phyloP scores from a whole-genome alignment of 768 basidiomycete genomes.

The Chalciporus sphaerocephalus region DNA sequence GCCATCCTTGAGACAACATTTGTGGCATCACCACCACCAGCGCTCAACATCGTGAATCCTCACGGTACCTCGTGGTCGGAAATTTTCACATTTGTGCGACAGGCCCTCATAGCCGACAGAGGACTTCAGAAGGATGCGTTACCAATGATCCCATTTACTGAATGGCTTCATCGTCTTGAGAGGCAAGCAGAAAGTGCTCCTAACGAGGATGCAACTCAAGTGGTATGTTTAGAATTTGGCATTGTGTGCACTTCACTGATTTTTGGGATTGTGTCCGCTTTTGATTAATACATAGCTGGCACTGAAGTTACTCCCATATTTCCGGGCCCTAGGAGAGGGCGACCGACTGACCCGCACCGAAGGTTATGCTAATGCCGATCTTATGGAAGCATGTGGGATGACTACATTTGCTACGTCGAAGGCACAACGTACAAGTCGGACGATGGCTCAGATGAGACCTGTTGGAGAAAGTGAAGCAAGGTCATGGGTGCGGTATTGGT shows the following conservation, averaged over 20 bases:
- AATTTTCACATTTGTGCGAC: conserved; percentile 23
- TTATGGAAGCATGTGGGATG: conserved; percentile 1
- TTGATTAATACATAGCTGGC: conserved; percentile 22
- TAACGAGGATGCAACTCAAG: conserved; percentile 1
- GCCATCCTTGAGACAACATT: conserved; percentile 34
- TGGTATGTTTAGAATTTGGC: neutral
- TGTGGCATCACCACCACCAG: conserved; percentile 14
- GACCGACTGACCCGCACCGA: no score
- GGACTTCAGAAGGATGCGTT: conserved; percentile 9
- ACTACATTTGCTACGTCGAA: neutral
- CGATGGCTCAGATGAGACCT: conserved; percentile 6
- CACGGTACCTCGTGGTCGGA: conserved; percentile 29
- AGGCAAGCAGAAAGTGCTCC: conserved; percentile 16
- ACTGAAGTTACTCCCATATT: conserved; percentile 29
- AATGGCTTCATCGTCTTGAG: conserved; percentile 31
- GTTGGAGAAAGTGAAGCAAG: conserved; percentile 1
- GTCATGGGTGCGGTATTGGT: conserved; percentile 10
- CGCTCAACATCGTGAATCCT: conserved; percentile 38
- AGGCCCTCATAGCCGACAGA: conserved; percentile 11
- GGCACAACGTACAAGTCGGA: conserved; percentile 2
- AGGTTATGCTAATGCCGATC: neutral
- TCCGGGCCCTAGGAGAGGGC: conserved; percentile 16
- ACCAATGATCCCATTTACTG: conserved; percentile 22
- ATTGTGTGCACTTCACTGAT: neutral
- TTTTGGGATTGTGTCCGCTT: neutral